Evolutionary conservation across 75 land plant genomes (phyloP).

Genomic region (Selaginella moellendorffii): DNA sequence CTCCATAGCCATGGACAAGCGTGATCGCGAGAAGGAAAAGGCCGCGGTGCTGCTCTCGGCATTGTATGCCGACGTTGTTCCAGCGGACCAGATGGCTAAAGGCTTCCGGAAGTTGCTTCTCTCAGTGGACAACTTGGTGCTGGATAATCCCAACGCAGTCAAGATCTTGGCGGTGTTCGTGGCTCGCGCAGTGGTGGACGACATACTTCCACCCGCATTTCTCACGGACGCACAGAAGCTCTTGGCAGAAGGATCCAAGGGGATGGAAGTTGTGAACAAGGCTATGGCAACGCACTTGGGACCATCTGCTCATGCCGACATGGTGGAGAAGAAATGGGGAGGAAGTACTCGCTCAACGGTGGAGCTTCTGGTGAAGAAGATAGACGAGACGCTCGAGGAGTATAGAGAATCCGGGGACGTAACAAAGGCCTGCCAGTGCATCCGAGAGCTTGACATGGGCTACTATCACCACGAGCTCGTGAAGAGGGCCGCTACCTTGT

Average conservation of each 20-base stretch:
- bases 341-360: constrained; percentile 52
- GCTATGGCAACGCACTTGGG: not conserved
- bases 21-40: not conserved
- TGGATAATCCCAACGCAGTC: not conserved
- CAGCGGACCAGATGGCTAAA: not conserved
- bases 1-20: not conserved
- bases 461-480: constrained; percentile 95
- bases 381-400: constrained; percentile 36
- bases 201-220: not conserved
- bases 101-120: not conserved
- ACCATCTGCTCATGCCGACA: not conserved
- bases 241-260: not conserved
- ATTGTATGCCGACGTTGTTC: not conserved
- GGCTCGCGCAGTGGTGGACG: not conserved
- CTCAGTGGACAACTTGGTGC: not conserved
- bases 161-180: not conserved
- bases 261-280: not conserved
- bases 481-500: constrained; percentile 74
- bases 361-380: constrained; percentile 42
- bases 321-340: constrained; percentile 48
- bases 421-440: constrained; percentile 53
- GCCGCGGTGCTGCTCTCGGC: not conserved
- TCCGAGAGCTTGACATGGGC: constrained; percentile 61
- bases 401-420: constrained; percentile 47
- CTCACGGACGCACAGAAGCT: not conserved